Percentiles rank a stretch among this genome's conserved stretches.
Conservation (phyloP, 306 rosid species). For the Acacia crassicarpa region DNA sequence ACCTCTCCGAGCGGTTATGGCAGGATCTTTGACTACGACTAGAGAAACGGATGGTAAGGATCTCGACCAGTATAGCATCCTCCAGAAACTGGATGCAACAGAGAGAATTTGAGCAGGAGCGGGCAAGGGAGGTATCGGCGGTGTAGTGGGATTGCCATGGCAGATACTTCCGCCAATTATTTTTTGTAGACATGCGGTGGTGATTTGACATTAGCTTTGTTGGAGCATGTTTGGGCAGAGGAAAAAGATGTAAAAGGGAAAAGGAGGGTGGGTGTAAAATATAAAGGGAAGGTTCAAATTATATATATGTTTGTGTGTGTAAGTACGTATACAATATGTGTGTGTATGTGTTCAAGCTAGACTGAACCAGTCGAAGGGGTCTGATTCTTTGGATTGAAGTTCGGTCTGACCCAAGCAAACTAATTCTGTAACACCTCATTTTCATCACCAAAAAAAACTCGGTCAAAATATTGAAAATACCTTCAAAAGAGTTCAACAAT, state of each 20-base stretch:
- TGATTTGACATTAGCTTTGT: slow-evolving; percentile 11
- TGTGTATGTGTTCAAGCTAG: too few species aligned
- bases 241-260: background rate
- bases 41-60: slow-evolving; percentile 47
- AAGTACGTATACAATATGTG: too few species aligned
- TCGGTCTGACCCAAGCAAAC: too few species aligned
- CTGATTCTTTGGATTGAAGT: fast-evolving
- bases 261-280: background rate
- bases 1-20: slow-evolving; percentile 36
- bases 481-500: too few species aligned
- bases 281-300: background rate
- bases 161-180: slow-evolving; percentile 64
- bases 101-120: slow-evolving; percentile 39
- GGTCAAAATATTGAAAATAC: too few species aligned
- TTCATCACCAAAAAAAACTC: too few species aligned
- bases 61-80: slow-evolving; percentile 67
- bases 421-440: too few species aligned
- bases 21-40: slow-evolving; percentile 31
- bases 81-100: slow-evolving; percentile 52
- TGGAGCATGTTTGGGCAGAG: slow-evolving; percentile 17
- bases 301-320: too few species aligned
- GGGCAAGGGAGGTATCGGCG: background rate
- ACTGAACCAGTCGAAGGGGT: too few species aligned
- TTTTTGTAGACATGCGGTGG: slow-evolving; percentile 43
- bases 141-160: slow-evolving; percentile 48